Evolutionary conservation across 805 yeast species (phyloP).

Genomic region (Wickerhamomyces chambardii): DNA sequence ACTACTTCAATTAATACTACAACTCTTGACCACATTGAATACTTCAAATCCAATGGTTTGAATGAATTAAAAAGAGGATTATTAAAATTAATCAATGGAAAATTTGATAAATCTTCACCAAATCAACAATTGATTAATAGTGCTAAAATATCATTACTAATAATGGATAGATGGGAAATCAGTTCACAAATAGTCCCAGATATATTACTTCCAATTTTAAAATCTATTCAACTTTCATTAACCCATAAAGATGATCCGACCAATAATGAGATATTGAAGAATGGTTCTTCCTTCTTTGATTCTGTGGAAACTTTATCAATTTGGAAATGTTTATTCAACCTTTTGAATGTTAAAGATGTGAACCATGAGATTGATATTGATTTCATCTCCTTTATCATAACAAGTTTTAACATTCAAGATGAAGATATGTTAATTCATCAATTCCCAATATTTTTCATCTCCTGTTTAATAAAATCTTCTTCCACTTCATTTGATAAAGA

Average conservation of each 20-base stretch:
- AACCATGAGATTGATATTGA: conserved; percentile 33
- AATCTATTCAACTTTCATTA: conserved; percentile 31
- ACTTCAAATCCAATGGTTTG: conserved; percentile 53
- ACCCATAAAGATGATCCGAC: conserved; percentile 14
- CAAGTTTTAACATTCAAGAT: conserved; percentile 67
- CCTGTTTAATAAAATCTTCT: conserved; percentile 26
- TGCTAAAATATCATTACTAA: conserved; percentile 56
- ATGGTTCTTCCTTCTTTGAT: conserved; percentile 71
- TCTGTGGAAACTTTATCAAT: conserved; percentile 75
- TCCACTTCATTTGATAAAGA: conserved; percentile 4
- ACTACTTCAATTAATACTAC: too few species aligned
- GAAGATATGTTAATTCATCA: conserved; percentile 80
- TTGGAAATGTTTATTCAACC: conserved; percentile 53
- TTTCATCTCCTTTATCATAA: conserved; percentile 49
- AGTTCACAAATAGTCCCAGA: conserved; percentile 67
- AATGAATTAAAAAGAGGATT: conserved; percentile 44
- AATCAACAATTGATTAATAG: conserved; percentile 35
- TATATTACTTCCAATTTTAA: conserved; percentile 57
- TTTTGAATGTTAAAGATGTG: conserved; percentile 28
- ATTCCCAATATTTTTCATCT: conserved; percentile 59
- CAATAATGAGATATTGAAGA: conserved; percentile 40
- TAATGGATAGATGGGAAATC: conserved; percentile 94
- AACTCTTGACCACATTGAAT: conserved; percentile 18
- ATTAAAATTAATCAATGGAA: conserved; percentile 31
- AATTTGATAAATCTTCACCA: conserved; percentile 11